Evolutionary conservation across 2,329 filamentous ascomycete species (phyloP).

Genomic region (Zymoseptoria pseudotritici): DNA sequence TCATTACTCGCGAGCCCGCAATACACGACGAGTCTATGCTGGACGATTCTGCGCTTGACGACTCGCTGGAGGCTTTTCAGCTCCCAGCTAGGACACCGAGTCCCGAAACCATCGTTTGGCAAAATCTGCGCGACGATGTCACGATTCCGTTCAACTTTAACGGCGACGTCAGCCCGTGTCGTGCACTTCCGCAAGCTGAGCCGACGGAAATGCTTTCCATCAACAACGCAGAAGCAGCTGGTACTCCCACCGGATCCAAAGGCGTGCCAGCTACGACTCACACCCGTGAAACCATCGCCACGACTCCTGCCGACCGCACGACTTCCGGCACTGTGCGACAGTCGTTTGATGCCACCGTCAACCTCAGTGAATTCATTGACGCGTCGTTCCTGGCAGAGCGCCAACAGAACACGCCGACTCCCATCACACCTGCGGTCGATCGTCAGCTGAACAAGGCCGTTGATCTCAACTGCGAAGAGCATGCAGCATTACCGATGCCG

Average conservation of each 20-base stretch:
- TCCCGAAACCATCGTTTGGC: conserved; percentile 27
- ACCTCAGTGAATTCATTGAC: conserved; percentile 27
- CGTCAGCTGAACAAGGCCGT: not conserved
- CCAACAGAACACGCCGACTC: not conserved
- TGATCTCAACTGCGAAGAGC: not conserved
- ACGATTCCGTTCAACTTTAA: conserved; percentile 27
- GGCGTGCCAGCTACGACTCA: not conserved
- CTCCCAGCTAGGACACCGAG: conserved; percentile 6
- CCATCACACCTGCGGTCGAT: not conserved
- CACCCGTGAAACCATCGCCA: not conserved
- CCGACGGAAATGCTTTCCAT: conserved; percentile 7
- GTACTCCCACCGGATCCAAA: not conserved
- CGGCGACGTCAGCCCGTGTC: conserved; percentile 9
- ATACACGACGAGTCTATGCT: conserved; percentile 1
- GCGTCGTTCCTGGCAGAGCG: conserved; percentile 17
- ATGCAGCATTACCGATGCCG: not conserved
- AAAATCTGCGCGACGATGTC: conserved; percentile 23
- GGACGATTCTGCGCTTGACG: not conserved
- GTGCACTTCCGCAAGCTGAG: conserved; percentile 9
- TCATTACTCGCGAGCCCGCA: conserved; percentile 6
- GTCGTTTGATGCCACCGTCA: conserved; percentile 16
- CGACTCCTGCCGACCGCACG: not conserved
- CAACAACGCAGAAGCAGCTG: not conserved
- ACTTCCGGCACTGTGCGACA: not conserved
- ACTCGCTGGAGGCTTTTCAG: conserved; percentile 1